phyloP scores from a whole-genome alignment of 129 eudicot species.

The Flaveria sonorensis region DNA sequence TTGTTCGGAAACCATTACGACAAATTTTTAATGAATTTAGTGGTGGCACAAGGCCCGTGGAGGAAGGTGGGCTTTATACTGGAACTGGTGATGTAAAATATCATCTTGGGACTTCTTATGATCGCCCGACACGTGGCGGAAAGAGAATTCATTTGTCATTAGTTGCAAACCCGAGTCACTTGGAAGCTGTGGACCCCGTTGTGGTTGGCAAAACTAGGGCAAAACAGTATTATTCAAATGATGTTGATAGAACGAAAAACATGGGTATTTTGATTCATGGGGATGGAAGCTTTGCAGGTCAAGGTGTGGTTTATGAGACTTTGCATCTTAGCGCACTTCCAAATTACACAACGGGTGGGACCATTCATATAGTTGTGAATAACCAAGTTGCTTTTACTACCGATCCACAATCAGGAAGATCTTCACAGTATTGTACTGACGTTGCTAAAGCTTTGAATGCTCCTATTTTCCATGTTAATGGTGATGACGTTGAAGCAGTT shows the following conservation, averaged over 20 bases:
- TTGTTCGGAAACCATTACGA: slow-evolving; percentile 78
- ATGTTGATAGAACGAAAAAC: slow-evolving; percentile 67
- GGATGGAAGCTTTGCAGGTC: slow-evolving; percentile 93
- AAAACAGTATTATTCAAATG: slow-evolving; percentile 79
- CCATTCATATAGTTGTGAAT: slow-evolving; percentile 89
- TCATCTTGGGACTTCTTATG: slow-evolving; percentile 93
- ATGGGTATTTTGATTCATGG: slow-evolving; percentile 85
- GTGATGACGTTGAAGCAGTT: slow-evolving; percentile 96
- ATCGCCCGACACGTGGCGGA: slow-evolving; percentile 92
- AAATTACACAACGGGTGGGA: slow-evolving; percentile 93
- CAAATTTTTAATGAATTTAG: slow-evolving; percentile 89
- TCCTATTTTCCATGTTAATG: slow-evolving; percentile 93
- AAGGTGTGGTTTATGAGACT: slow-evolving; percentile 95
- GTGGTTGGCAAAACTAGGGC: slow-evolving; percentile 92
- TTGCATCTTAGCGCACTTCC: slow-evolving; percentile 93
- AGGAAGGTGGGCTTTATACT: slow-evolving; percentile 83
- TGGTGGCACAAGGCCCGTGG: slow-evolving; percentile 79
- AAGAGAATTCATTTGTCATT: slow-evolving; percentile 76
- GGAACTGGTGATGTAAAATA: slow-evolving; percentile 97
- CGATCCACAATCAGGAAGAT: slow-evolving; percentile 85
- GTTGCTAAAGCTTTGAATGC: slow-evolving; percentile 92
- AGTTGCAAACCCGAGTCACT: slow-evolving; percentile 92
- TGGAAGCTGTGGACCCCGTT: slow-evolving; percentile 90
- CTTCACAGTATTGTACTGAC: slow-evolving; percentile 93
- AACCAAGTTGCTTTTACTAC: slow-evolving; percentile 97